Evolutionary conservation across 2,329 filamentous ascomycete genomes (phyloP).

Genomic region (Eutypella sp.): DNA sequence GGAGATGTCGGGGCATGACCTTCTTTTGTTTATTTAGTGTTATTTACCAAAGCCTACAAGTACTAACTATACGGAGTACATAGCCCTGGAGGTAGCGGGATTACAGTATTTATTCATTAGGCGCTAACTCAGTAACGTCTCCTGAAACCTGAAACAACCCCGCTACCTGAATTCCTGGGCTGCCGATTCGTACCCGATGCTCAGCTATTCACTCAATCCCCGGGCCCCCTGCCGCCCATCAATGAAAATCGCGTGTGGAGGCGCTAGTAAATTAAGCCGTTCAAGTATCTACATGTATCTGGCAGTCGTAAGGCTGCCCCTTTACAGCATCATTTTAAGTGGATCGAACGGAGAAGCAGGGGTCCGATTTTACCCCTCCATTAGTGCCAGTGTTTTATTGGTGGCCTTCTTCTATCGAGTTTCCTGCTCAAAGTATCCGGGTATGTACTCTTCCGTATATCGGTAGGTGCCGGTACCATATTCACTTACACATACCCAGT

Average conservation of each 20-base stretch:
- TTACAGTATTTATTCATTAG: neutral
- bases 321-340: neutral
- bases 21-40: too few species aligned
- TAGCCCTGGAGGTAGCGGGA: neutral
- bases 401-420: neutral
- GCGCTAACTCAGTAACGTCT: neutral
- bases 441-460: too few species aligned
- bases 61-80: neutral
- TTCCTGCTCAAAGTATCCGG: neutral
- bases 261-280: too few species aligned
- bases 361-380: neutral
- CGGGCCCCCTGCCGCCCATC: too few species aligned
- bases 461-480: too few species aligned
- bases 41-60: too few species aligned
- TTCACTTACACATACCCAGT: too few species aligned
- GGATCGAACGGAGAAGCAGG: neutral
- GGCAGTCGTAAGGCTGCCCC: neutral
- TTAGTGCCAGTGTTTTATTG: neutral
- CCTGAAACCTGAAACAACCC: conserved; percentile 1
- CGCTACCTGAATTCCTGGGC: neutral
- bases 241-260: too few species aligned
- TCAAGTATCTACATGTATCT: too few species aligned
- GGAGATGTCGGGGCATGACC: too few species aligned
- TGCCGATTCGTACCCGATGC: neutral
- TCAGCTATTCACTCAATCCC: too few species aligned